A percentile compares a stretch with the other conserved stretches of the same genome.
These are phyloP conservation scores for Fraxinus sp. DNA, from an alignment of 305 asterid species.

Conservation along the genomic window DNA sequence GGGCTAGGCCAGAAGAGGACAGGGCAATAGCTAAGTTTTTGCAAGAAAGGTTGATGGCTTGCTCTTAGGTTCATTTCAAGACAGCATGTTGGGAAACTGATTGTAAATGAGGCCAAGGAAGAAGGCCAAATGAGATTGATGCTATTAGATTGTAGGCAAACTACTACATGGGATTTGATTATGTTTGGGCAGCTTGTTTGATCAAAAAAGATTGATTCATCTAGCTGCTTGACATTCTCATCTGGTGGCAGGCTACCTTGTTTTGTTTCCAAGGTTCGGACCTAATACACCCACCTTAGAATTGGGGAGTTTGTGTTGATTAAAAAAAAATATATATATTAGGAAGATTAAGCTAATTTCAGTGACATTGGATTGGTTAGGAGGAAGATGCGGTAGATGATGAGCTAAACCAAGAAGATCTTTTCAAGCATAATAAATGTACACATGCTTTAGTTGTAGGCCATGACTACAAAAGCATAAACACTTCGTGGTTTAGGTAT, in stretches of 20 bases:
- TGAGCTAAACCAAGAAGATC: not conserved
- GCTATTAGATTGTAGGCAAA: not conserved
- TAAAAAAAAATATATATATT: not conserved
- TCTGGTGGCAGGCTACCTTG: not conserved
- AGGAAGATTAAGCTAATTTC: not conserved
- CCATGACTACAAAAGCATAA: not conserved
- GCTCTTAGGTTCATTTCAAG: not conserved
- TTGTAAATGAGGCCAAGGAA: not conserved
- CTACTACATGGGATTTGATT: not conserved
- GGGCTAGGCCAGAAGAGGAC: not conserved
- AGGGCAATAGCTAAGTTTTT: not conserved
- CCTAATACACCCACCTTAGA: too few relatives aligned
- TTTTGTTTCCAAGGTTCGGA: too few relatives aligned
- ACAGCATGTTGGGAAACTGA: not conserved
- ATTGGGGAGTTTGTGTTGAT: not conserved
- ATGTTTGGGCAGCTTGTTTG: not conserved
- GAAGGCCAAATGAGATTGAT: not conserved
- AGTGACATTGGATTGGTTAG: not conserved
- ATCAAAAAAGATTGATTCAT: not conserved
- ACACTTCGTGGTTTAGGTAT: not conserved
- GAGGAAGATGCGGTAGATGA: not conserved
- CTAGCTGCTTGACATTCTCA: not conserved
- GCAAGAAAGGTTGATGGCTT: not conserved
- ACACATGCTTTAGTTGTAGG: not conserved
- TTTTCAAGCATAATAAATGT: not conserved